Evolutionary conservation across 345 rosid species (phyloP), one percentile per base, ranked within the genome.

Genomic region (Camelina laxa): DNA sequence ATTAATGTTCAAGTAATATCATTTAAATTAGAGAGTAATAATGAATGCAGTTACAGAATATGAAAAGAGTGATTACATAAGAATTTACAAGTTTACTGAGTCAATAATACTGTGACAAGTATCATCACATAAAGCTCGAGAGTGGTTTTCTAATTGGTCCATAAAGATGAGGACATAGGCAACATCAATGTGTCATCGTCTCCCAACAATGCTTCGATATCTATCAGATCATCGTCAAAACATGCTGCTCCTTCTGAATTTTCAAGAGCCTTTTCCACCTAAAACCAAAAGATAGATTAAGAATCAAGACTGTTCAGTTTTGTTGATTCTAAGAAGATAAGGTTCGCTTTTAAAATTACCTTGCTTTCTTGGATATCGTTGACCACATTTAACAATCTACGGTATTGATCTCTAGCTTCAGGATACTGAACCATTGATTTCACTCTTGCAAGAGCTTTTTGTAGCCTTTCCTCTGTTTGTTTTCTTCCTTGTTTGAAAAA

Each of bases 401-500:
- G 76, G 68, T 91, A 93, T 64, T 93, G 97, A 78, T 93, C 97
- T 83, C 96, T 85, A 54, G 94, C 96, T 76, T 91, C 98, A 8
- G 94, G 97, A 77, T 91, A 80, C 60, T 84, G 96, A 65, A 82
- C 90, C 98, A 93, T 93, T 73, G 98, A 93, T 76, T 89, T 91
- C 16, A 93, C 98, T 75, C 96, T 81, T 59, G 89, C 87, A 77
- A 93, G 96, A 39, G 92, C 96, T 67, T 89, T 88, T 69, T 86
- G 82, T 21, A 92, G 79, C 75, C 98, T 75, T 69, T 87, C 96
- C 83, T 93, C 98, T 14, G 93, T 84, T 79, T 88, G 96, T 83
- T 86, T 91, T 76, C 94, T 82, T 69, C 96, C 97, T 83, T 93
- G 84, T 83, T 82, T 93, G 65, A 91, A 81, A 57, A 93, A 88